Conservation (phyloP, 2,329 filamentous ascomycete species). For the Decorospora gaudefroyi region DNA sequence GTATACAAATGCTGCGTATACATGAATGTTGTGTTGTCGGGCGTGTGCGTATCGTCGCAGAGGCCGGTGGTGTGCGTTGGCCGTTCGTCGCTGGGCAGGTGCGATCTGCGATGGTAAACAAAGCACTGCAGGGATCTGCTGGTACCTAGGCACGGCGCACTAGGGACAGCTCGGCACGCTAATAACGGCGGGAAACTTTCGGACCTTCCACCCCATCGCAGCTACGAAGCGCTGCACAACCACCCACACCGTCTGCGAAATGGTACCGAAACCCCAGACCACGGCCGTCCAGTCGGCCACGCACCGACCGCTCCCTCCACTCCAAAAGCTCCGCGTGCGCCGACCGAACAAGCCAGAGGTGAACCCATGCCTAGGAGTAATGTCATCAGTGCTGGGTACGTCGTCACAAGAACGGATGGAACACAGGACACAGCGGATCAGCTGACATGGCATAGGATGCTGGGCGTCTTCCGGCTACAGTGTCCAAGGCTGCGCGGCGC, state of each 20-base stretch:
- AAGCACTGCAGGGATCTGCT: slow-evolving; percentile 14
- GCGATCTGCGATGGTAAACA: slow-evolving; percentile 18
- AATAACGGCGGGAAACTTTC: slow-evolving; percentile 26
- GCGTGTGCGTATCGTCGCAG: slow-evolving; percentile 11
- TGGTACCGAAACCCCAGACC: slow-evolving; percentile 47
- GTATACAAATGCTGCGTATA: slow-evolving; percentile 20
- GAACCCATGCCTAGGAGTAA: slow-evolving; percentile 68
- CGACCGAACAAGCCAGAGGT: slow-evolving; percentile 64
- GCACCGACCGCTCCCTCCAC: slow-evolving; percentile 60
- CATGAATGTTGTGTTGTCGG: slow-evolving; percentile 9
- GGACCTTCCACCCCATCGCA: slow-evolving; percentile 7
- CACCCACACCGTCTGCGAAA: slow-evolving; percentile 20
- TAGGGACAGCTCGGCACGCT: slow-evolving; percentile 15
- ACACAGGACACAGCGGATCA: slow-evolving; percentile 5
- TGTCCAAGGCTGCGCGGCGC: slow-evolving; percentile 61
- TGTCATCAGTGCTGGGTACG: slow-evolving; percentile 69
- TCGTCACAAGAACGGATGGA: slow-evolving; percentile 1
- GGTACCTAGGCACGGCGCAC: no score
- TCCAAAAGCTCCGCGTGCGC: slow-evolving; percentile 66
- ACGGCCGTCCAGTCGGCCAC: slow-evolving; percentile 44
- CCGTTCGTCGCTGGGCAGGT: slow-evolving; percentile 16
- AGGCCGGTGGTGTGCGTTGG: slow-evolving; percentile 15
- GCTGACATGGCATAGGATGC: slow-evolving; percentile 63
- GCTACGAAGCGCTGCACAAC: background rate
- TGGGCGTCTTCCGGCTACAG: slow-evolving; percentile 80